Evolutionary conservation across 1,284 basidiomycete species (phyloP), one percentile per base, ranked within the genome.

Genomic region (Cutaneotrichosporon mucoides): DNA sequence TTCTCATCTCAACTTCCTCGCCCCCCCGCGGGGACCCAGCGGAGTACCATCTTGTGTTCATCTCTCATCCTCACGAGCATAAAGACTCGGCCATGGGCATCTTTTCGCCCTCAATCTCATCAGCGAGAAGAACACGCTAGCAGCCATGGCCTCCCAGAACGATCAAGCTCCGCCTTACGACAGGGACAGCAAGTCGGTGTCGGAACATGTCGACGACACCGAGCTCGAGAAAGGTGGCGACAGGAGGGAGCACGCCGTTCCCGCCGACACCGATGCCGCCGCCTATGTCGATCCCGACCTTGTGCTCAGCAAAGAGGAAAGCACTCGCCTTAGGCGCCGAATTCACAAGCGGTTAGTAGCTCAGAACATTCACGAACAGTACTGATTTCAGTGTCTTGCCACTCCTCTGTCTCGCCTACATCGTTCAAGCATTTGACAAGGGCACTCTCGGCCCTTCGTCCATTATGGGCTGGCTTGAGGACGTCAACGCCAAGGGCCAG

Each of bases 391-490:
- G 24, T 15, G 43, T 64, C 43, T 59, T 64, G 24, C 56, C 56
- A 6, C 43, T 57, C 13, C 50, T 57, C 13, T 61, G 59, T 38
- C 52, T 64, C n/a, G 55, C 56, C 33, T 64, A 64, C 54, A 38
- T 64, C 50, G 51, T 52, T 36, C 62, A 64, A 51, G 58, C 59
- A 10, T 54, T 64, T 12, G 63, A 66, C 57, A 66, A 64, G 56
- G 58, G 64, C 10, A 68, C 70, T 4, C 47, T 66, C 10, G 61
- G 61, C 15, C 48, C 66, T 2, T 50, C 64, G 1, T 57, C 57
- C 12, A 74, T 74, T 61, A 73, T 75, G 73, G 73, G 73, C 7
- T 71, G 70, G 71, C 56, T 63, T 35, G 53, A 61, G 33, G 66
- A 70, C 50, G 64, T 72, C 40, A 60, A 60, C n/a, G 72, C 72